Conservation (phyloP, 2,329 filamentous ascomycete genomes). For the Magnaporthiopsis poae region DNA sequence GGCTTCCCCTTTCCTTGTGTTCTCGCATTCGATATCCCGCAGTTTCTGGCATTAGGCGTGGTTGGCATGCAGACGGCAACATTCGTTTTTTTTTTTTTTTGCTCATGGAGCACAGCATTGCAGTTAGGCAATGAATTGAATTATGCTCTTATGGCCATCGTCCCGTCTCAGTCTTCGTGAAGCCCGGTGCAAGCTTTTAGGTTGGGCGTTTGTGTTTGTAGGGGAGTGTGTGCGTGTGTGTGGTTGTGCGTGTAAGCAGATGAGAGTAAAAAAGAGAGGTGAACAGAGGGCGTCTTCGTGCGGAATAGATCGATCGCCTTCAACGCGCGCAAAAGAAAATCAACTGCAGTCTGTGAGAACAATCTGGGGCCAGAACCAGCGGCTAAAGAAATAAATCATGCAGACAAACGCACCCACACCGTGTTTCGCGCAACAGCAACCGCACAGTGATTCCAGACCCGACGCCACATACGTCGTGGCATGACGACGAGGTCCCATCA, state of each 20-base stretch:
- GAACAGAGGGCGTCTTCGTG: no score
- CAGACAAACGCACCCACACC: not conserved
- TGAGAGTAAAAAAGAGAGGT: no score
- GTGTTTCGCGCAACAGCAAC: not conserved
- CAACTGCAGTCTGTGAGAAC: not conserved
- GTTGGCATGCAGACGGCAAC: not conserved
- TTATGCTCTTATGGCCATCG: not conserved
- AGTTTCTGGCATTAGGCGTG: not conserved
- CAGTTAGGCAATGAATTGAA: not conserved
- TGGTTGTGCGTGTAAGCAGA: no score
- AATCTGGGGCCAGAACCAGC: not conserved
- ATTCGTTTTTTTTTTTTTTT: not conserved
- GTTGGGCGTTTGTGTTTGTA: not conserved
- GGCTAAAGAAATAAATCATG: not conserved
- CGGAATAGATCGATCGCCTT: no score
- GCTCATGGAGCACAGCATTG: not conserved
- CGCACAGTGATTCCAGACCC: not conserved
- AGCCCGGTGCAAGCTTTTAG: not conserved
- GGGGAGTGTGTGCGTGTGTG: no score
- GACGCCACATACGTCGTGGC: not conserved
- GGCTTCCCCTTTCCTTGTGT: constrained; percentile 6
- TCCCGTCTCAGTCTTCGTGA: not conserved
- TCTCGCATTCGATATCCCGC: not conserved
- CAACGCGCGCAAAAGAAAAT: not conserved
- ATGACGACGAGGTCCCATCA: not conserved